Evolutionary conservation across 2,329 filamentous ascomycete genomes (phyloP), one percentile per base, ranked within the genome.

Genomic region (Stachybotrys chlorohalonatus): DNA sequence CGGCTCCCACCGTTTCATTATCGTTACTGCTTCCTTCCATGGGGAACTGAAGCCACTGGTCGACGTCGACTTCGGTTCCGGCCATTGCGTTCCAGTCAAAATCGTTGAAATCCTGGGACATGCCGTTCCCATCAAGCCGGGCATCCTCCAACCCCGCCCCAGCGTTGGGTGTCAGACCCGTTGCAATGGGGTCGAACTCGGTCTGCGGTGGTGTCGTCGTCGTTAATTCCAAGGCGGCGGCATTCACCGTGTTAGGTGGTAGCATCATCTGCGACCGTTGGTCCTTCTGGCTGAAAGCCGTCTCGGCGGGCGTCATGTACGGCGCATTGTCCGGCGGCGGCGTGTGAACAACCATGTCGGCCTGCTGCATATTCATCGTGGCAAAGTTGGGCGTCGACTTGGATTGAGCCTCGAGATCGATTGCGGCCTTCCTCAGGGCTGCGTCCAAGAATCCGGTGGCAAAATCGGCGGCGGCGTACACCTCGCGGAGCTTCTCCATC

Each of bases 401-500:
- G 15, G 67, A 62, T 51, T 65, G 70, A 49, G 70, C 67, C 52
- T 72, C 81, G 46, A 90, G 76, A 54, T 89, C 84, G 58, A 94
- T 91, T 55, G 89, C 85, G 8, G 90, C 90, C 73, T 95, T 95
- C 58, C 89, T 85, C 58, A 96, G 87, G 1, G 91, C 90, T 1
- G 91, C 90, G 67, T 95, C 90, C n/a, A 96, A 79, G 74, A 96
- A 96, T 2, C 89, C 89, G 1, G 89, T 93, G n/a, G 90, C 91
- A 64, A 94, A 96, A 69, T 96, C 92, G n/a, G 93, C 93, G 0
- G 92, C 91, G 0, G 91, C 86, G 65, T 97, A 96, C 32, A 91
- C 89, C 65, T 96, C 90, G 45, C 91, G 84, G 16, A 97, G 79
- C 59, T 86, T 87, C 67, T 91, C 86, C 77, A 96, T 88, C 56